Base-by-base conservation (phyloP, 1,139 yeast genomes). In the Geotrichum histeridarum region DNA sequence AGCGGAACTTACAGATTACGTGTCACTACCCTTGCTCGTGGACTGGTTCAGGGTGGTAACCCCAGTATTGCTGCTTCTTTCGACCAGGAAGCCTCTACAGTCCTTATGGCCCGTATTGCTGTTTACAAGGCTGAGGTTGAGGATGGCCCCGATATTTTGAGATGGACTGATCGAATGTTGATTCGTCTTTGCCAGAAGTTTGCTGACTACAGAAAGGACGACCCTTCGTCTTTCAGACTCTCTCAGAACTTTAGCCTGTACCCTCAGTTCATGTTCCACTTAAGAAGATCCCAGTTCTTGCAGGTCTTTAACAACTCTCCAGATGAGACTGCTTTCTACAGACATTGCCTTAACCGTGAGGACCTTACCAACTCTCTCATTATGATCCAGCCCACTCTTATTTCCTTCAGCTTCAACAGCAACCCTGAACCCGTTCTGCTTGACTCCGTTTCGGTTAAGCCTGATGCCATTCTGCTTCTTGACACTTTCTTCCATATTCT, bases 291-390 rank as follows among this genome's bases (percentile, higher is more conserved):
- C 1, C 86, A 81, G 54, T 81, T 85, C 62, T 73, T 85, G 30
- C 83, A 81, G 64, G 83, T 84, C 33, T 86, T 86, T 70, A 84
- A 84, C 67, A 82, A 81, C 62, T 85, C 93, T 0, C 94, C 94
- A 0, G 94, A 86, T 70, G 94, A 86, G 68, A 83, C 91, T 1
- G 77, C 84, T 38, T 86, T 78, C 67, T 77, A 83, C 56, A 77
- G 90, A 61, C 91, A 84, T 64, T 72, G 81, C n/a, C 79, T 84
- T 63, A 72, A 80, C 71, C 82, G 82, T 43, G 91, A 85, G 65
- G 90, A 84, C 64, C 77, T 82, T 6, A 75, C 78, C 49, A 84
- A 84, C 65, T 77, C 86, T 1, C 73, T 85, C 59, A 77, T 83
- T 36, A 86, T 86, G 88, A 81, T 86, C 53, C 93, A 86, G 67